Evolutionary conservation across 768 basidiomycete genomes (phyloP), one percentile per base, ranked within the genome.

Genomic region (Russula dissimulans): DNA sequence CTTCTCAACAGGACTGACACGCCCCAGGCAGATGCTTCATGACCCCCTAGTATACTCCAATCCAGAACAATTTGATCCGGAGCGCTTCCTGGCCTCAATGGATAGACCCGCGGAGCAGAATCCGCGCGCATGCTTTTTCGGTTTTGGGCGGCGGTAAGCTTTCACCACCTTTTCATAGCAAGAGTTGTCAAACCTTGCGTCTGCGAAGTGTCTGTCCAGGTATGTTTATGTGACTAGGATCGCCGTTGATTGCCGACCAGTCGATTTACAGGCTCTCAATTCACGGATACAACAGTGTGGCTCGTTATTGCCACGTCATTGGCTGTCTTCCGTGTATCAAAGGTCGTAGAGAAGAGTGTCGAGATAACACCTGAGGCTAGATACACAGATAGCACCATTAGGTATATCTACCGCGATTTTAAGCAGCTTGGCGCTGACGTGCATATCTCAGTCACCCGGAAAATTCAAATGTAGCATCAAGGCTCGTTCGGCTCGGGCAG

Each of bases 61-160:
- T 39, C 70, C 70, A 17, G 54, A 52, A 17, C 49, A 36, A n/a
- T 73, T 71, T 58, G 57, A 61, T 11, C 72, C 71, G n/a, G 63
- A 68, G 34, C 65, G 71, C 5, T 73, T 71, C 59, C 42, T 71
- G 7, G 18, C 51, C 22, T 41, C 54, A 18, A 45, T 31, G 5
- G 60, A 56, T 6, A 57, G 54, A 14, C 39, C 51, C 4, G 44
- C 66, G 7, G 65, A 69, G 38, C 18, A 4, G 17, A 52, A 69
- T 53, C 65, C 65, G 11, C 54, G 54, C 11, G 44, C 42, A 34
- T 42, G 55, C 41, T 22, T 38, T 17, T 71, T 68, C 41, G 69
- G 69, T 15, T 68, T 66, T 18, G 69, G 69, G 26, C 59, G 67
- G 31, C 59, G 66, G 65, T 62, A 41, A 29, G 62, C 50, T 3